Evolutionary conservation across 2,329 filamentous ascomycete species (phyloP).

Genomic region (Hypoxylon sp.): DNA sequence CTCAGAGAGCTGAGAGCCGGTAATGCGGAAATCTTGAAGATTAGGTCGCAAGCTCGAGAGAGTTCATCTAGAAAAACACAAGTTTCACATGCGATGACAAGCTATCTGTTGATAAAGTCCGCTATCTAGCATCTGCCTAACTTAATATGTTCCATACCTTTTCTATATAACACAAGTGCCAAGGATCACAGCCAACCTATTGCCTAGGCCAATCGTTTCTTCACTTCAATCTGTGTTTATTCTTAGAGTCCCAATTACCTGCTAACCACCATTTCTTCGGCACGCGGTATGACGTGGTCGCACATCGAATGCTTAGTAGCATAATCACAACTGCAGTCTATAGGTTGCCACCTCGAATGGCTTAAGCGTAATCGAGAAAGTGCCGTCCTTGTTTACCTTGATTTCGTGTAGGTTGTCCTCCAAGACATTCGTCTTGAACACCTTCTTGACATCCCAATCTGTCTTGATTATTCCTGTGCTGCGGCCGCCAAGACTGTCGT

Average conservation of each 20-base stretch:
- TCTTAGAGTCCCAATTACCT: not conserved
- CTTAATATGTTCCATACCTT: not conserved
- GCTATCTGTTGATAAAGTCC: slow-evolving; percentile 5
- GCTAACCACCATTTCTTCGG: not conserved
- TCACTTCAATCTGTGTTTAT: not conserved
- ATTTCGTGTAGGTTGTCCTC: slow-evolving; percentile 87
- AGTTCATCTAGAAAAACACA: not conserved
- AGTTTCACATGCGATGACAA: not conserved
- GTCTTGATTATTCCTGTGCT: slow-evolving; percentile 79
- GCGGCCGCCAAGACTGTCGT: slow-evolving; percentile 89
- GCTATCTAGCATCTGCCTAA: slow-evolving; percentile 1
- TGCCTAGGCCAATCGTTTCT: not conserved
- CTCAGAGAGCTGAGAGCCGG: not conserved
- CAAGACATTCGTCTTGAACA: slow-evolving; percentile 86
- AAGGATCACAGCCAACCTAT: not conserved
- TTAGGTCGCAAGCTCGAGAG: not conserved
- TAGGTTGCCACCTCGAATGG: slow-evolving; percentile 91
- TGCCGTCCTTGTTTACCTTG: slow-evolving; percentile 62
- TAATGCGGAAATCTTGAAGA: not conserved
- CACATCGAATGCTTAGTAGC: slow-evolving; percentile 10
- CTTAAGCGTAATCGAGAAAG: slow-evolving; percentile 75
- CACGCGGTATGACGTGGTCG: not conserved
- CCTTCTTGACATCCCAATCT: slow-evolving; percentile 79
- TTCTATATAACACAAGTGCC: not conserved
- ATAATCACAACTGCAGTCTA: slow-evolving; percentile 69